Evolutionary conservation across 2,329 filamentous ascomycete genomes (phyloP).

Genomic region (Aspergillus brasiliensis): DNA sequence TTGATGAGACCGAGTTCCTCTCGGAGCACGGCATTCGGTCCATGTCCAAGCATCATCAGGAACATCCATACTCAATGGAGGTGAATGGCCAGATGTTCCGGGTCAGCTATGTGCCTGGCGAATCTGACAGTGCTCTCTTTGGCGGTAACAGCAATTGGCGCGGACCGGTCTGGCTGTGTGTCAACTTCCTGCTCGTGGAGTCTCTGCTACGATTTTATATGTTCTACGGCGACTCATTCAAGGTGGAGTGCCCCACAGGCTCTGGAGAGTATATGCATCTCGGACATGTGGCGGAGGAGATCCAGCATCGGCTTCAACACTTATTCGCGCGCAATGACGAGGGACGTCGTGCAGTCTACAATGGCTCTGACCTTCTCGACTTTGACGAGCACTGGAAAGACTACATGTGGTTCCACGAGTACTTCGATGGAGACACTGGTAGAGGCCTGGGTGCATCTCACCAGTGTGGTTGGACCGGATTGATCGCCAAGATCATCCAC

Average conservation of each 20-base stretch:
- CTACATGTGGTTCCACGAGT: slow-evolving; percentile 94
- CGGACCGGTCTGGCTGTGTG: slow-evolving; percentile 91
- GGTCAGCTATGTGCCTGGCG: slow-evolving; percentile 89
- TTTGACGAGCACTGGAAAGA: slow-evolving; percentile 94
- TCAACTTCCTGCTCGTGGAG: slow-evolving; percentile 93
- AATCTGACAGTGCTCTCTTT: slow-evolving; percentile 92
- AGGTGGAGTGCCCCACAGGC: slow-evolving; percentile 91
- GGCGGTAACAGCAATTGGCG: slow-evolving; percentile 98
- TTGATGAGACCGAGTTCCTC: slow-evolving; percentile 91
- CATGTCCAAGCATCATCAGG: slow-evolving; percentile 85
- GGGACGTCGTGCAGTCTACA: slow-evolving; percentile 85
- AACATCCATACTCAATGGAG: slow-evolving; percentile 91
- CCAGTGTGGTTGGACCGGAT: slow-evolving; percentile 93
- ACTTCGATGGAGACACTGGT: slow-evolving; percentile 91
- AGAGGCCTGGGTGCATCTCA: slow-evolving; percentile 89
- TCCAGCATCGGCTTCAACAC: slow-evolving; percentile 92
- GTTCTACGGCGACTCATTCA: slow-evolving; percentile 86
- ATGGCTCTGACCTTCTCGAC: slow-evolving; percentile 79
- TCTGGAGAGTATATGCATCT: slow-evolving; percentile 95
- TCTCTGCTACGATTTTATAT: slow-evolving; percentile 94
- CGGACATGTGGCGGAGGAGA: slow-evolving; percentile 89
- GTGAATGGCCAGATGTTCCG: slow-evolving; percentile 89
- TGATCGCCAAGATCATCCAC: slow-evolving; percentile 96
- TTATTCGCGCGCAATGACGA: slow-evolving; percentile 83
- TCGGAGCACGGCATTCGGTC: slow-evolving; percentile 89